Conservation (phyloP, 257 asterid genomes). For the Nicotiana tabacum region DNA sequence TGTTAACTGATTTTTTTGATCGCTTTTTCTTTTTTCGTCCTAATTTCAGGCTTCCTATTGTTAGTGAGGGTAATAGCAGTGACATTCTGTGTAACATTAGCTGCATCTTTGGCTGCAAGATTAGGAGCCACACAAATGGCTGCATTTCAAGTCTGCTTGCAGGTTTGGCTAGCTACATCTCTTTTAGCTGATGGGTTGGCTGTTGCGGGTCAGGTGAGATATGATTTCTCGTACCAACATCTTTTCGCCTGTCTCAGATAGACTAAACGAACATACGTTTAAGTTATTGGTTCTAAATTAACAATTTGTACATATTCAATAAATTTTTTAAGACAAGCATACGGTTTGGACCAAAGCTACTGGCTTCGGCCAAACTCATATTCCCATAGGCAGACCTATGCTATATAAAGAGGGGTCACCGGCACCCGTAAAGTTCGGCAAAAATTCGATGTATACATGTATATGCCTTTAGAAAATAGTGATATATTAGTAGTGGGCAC, state of each 20-base stretch:
- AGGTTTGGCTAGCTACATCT: slow-evolving; percentile 81
- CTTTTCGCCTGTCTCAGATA: neutral
- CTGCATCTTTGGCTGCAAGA: slow-evolving; percentile 81
- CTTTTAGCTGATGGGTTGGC: slow-evolving; percentile 85
- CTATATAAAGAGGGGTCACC: too few relatives aligned
- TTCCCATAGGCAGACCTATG: too few relatives aligned
- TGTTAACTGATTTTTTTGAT: too few relatives aligned
- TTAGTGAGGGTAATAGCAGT: slow-evolving; percentile 78
- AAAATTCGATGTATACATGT: too few relatives aligned
- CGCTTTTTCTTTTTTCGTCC: neutral
- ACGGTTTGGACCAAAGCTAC: too few relatives aligned
- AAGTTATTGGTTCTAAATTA: too few relatives aligned
- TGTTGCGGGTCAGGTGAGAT: slow-evolving; percentile 74
- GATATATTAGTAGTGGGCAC: too few relatives aligned
- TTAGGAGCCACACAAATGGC: slow-evolving; percentile 79
- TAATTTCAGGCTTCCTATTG: slow-evolving; percentile 47
- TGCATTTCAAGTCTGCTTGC: slow-evolving; percentile 85
- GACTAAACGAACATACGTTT: neutral
- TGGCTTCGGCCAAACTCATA: too few relatives aligned
- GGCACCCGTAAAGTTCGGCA: too few relatives aligned
- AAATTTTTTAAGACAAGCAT: too few relatives aligned
- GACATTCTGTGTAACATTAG: slow-evolving; percentile 74
- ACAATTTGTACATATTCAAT: too few relatives aligned
- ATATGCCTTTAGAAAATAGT: too few relatives aligned
- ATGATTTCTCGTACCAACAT: neutral